Base-by-base conservation (phyloP, 371 early-diverging fungal species). In the Mortierella sp. region DNA sequence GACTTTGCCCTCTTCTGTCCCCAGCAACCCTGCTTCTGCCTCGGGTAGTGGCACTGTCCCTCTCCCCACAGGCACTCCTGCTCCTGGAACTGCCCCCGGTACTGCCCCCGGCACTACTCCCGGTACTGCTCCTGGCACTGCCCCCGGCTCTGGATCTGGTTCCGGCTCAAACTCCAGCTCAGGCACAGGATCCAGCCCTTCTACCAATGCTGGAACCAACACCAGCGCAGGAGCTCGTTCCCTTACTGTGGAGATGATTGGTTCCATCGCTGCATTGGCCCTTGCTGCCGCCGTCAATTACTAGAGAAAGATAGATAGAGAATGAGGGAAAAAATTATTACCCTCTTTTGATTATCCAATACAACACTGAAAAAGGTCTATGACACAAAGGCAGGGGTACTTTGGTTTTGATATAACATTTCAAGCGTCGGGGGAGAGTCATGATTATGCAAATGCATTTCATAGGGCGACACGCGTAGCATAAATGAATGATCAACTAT, bases 181-280 rank as follows among this genome's bases (percentile, higher is more conserved):
- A 44, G 60, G 53, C 53, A 51, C 66, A 1, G 30, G 18, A 15
- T 7, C 23, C 9, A 21, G 25, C 18, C 4, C 70, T 0, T 5
- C n/a, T 9, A 14, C 0, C 48, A 12, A 4, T 15, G 18, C 51
- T 28, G 61, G 47, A 29, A 19, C 30, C 52, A 5, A 43, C 37
- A 57, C 60, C 25, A 62, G 21, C 47, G 62, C 58, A 23, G 58
- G 61, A 14, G 29, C 51, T 11, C 62, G 57, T 23, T 37, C 52
- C 16, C 53, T 60, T n/a, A 29, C 60, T 1, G 5, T 68, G 28
- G 74, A 68, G 64, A 23, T 57, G 45, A 23, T 74, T 3, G 74
- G 74, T 16, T 52, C 69, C 21, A 47, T 56, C 50, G 72, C 52
- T 45, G 66, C 66, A 15, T 29, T 68, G 21, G 68, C 74, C 29